Conservation (phyloP, 352 stramenopile genomes). For the Peronosclerospora sorghi region DNA sequence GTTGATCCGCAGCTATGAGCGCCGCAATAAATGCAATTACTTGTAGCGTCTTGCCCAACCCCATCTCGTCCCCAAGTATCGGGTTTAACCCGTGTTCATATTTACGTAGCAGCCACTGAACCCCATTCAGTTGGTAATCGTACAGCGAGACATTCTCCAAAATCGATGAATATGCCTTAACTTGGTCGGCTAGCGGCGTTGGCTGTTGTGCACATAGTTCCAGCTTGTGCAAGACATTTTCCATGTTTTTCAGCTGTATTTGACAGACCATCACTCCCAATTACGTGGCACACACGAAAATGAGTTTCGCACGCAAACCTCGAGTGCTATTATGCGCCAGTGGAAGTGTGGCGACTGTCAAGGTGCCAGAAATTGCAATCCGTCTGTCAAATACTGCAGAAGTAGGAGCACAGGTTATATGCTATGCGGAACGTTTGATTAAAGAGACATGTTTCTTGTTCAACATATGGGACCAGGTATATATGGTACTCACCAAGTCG, state of each 20-base stretch:
- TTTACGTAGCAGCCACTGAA: constrained; percentile 56
- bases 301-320: constrained; percentile 14
- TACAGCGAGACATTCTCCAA: constrained; percentile 54
- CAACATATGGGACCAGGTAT: constrained; percentile 31
- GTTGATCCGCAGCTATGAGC: constrained; percentile 17
- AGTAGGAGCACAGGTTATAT: constrained; percentile 20
- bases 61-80: constrained; percentile 80
- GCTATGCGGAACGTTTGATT: no score
- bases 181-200: constrained; percentile 9
- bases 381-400: constrained; percentile 44
- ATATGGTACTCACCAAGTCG: constrained; percentile 69
- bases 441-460: background rate
- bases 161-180: constrained; percentile 17
- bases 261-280: constrained; percentile 7
- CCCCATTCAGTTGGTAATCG: constrained; percentile 54
- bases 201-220: constrained; percentile 20
- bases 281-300: constrained; percentile 5
- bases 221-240: constrained; percentile 30
- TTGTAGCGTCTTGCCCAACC: constrained; percentile 75
- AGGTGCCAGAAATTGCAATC: constrained; percentile 73
- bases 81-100: constrained; percentile 51
- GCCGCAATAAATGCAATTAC: constrained; percentile 57
- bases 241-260: no score
- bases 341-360: constrained; percentile 82
- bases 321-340: constrained; percentile 66